A percentile compares a stretch with the other conserved stretches of the same genome.
Conservation (phyloP, 768 basidiomycete species). For the Austroboletus eburneus region DNA sequence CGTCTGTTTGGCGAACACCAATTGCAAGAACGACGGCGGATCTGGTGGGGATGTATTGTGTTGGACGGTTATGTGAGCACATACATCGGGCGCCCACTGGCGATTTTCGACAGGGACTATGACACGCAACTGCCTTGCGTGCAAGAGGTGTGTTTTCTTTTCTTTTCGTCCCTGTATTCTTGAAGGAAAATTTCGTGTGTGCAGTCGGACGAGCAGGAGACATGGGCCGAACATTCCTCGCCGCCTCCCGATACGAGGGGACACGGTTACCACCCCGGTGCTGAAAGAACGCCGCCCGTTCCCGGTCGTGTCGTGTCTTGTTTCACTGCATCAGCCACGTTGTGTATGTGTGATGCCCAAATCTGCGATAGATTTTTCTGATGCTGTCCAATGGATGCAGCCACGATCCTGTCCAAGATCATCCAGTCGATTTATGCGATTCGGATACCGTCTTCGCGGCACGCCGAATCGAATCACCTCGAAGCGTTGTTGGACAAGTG, state of each 20-base stretch:
- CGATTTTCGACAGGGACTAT: constrained; percentile 72
- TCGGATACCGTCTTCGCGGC: constrained; percentile 49
- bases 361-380: constrained; percentile 3
- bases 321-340: constrained; percentile 67
- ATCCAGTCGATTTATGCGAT: constrained; percentile 71
- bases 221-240: constrained; percentile 43
- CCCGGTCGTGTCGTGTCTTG: constrained; percentile 62
- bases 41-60: constrained; percentile 76
- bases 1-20: constrained; percentile 56
- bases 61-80: constrained; percentile 79
- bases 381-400: constrained; percentile 35
- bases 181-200: not conserved
- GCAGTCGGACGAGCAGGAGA: constrained; percentile 64
- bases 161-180: constrained; percentile 30
- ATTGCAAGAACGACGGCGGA: constrained; percentile 64
- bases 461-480: constrained; percentile 51
- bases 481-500: constrained; percentile 69
- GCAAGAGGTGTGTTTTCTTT: constrained; percentile 43
- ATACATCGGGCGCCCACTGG: constrained; percentile 75
- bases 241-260: constrained; percentile 30
- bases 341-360: constrained; percentile 48
- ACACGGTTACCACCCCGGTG: constrained; percentile 22
- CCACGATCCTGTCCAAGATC: constrained; percentile 63
- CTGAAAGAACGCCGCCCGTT: constrained; percentile 24
- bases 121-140: constrained; percentile 65